Conservation (phyloP, 176 grass and related monocot species). For the Pharus latifolius region DNA sequence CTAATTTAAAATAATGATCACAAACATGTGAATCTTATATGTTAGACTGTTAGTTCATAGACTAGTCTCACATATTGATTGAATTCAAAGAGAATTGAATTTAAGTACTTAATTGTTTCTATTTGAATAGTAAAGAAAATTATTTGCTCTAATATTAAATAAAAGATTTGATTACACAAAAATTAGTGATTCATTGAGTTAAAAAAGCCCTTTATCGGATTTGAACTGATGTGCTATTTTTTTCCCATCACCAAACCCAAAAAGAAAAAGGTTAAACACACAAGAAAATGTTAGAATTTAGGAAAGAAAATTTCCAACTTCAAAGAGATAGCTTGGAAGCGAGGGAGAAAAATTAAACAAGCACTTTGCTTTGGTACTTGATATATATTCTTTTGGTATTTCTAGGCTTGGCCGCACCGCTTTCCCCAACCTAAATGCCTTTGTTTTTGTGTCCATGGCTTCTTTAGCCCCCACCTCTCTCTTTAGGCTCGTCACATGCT, state of each 20-base stretch:
- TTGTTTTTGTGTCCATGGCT: slow-evolving; percentile 15
- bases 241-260: neutral
- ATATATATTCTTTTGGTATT: slow-evolving; percentile 15
- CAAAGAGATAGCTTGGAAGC: slow-evolving; percentile 32
- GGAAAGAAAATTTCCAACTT: neutral
- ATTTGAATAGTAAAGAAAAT: too few species aligned
- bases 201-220: too few species aligned
- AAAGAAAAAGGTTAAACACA: slow-evolving; percentile 5
- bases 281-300: neutral
- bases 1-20: too few species aligned
- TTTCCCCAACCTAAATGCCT: slow-evolving; percentile 18
- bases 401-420: neutral
- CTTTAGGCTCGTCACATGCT: slow-evolving; percentile 16
- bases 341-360: slow-evolving; percentile 1
- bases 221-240: too few species aligned
- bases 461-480: slow-evolving; percentile 1
- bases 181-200: too few species aligned
- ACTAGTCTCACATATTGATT: too few species aligned
- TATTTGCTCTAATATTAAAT: too few species aligned
- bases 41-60: too few species aligned
- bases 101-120: too few species aligned
- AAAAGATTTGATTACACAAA: too few species aligned
- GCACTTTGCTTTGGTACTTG: slow-evolving; percentile 39
- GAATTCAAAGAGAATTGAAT: too few species aligned
- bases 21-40: too few species aligned